Evolutionary conservation across 148 eudicot species (phyloP).

Genomic region (Agrostemma githago): DNA sequence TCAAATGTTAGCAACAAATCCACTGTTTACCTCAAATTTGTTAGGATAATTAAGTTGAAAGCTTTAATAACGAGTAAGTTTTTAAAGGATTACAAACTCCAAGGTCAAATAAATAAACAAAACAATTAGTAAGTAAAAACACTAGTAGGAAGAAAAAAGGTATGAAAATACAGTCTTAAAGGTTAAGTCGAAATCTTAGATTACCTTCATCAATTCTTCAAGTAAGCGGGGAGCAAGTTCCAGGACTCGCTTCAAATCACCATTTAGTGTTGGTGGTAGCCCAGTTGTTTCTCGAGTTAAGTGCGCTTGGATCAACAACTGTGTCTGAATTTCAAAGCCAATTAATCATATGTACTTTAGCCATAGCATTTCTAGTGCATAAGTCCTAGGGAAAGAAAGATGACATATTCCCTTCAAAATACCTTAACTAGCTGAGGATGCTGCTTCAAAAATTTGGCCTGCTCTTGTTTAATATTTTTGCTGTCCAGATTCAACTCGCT

Average conservation of each 20-base stretch:
- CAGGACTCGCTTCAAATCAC: conserved; percentile 64
- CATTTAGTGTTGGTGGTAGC: conserved; percentile 57
- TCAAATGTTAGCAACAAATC: conserved; percentile 9
- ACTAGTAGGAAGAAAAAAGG: too few species aligned
- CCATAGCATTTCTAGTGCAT: neutral
- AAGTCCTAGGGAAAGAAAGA: neutral
- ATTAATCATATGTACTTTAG: neutral
- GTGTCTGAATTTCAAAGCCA: conserved; percentile 50
- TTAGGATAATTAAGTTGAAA: neutral
- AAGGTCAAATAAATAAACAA: too few species aligned
- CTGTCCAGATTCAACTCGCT: conserved; percentile 86
- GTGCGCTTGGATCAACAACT: conserved; percentile 86
- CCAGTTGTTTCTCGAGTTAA: conserved; percentile 60
- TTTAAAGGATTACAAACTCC: too few species aligned
- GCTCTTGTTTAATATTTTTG: conserved; percentile 90
- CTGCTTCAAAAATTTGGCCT: conserved; percentile 97
- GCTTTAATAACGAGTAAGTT: neutral
- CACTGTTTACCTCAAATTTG: neutral
- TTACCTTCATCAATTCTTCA: conserved; percentile 83
- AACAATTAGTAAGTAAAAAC: too few species aligned
- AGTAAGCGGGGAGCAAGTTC: conserved; percentile 85
- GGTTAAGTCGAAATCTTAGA: neutral
- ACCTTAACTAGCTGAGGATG: conserved; percentile 96
- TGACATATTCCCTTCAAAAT: conserved; percentile 3
- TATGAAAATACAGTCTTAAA: neutral